These are phyloP conservation scores for Tillandsia fasciculata DNA, from an alignment of 176 grass and related monocot genomes.

Conservation along the genomic window DNA sequence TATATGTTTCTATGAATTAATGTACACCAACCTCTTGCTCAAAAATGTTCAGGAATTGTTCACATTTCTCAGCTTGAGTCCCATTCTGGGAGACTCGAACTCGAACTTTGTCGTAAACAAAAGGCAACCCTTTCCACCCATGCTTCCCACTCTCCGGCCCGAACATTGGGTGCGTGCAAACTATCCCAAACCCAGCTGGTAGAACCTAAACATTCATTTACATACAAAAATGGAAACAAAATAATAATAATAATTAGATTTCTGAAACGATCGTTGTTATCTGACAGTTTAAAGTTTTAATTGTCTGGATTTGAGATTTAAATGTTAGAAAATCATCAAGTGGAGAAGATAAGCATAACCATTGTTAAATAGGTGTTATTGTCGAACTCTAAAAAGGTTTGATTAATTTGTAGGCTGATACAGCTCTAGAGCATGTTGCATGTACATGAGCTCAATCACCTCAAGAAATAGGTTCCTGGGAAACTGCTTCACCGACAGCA, in stretches of 20 bases:
- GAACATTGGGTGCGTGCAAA: constrained; percentile 69
- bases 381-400: no score
- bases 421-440: no score
- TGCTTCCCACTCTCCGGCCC: constrained; percentile 62
- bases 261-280: neutral
- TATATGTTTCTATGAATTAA: neutral
- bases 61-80: constrained; percentile 32
- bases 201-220: constrained; percentile 29
- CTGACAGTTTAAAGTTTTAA: neutral
- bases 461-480: constrained; percentile 61
- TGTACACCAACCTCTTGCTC: constrained; percentile 30
- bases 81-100: constrained; percentile 29
- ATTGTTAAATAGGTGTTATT: no score
- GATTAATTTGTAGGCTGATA: no score
- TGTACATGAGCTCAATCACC: constrained; percentile 18
- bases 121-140: constrained; percentile 40
- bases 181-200: constrained; percentile 38
- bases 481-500: constrained; percentile 68
- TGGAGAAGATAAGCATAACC: no score
- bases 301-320: neutral
- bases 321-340: no score
- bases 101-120: constrained; percentile 62
- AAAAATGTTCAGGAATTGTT: constrained; percentile 56
- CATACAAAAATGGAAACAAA: neutral
- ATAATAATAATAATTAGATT: no score